phyloP scores from a whole-genome alignment of 495 filamentous ascomycete species.

The Aspergillus leporis region DNA sequence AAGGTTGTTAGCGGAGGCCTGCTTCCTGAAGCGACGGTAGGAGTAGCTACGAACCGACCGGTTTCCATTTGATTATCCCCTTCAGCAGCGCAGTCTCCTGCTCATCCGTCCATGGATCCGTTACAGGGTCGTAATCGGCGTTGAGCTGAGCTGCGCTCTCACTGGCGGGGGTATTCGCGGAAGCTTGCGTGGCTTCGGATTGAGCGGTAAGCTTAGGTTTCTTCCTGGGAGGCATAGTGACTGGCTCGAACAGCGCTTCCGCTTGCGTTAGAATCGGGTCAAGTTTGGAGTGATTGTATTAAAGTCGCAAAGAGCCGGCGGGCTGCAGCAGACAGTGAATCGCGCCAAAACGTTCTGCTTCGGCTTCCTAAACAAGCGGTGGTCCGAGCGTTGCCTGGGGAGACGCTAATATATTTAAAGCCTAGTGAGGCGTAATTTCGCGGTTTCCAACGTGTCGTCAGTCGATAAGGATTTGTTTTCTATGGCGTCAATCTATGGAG shows the following conservation, averaged over 20 bases:
- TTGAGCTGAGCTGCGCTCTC: slow-evolving; percentile 34
- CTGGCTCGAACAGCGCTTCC: neutral
- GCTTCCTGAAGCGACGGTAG: neutral
- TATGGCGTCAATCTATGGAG: neutral
- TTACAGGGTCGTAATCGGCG: slow-evolving; percentile 47
- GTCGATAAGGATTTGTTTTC: slow-evolving; percentile 17
- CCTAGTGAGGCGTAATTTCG: slow-evolving; percentile 24
- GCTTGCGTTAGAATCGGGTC: neutral
- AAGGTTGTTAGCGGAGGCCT: slow-evolving; percentile 8
- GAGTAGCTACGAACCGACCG: slow-evolving; percentile 65
- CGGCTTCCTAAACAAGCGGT: slow-evolving; percentile 28
- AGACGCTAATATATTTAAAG: slow-evolving; percentile 13
- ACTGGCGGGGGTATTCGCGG: slow-evolving; percentile 36
- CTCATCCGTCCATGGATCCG: slow-evolving; percentile 91
- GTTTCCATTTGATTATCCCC: slow-evolving; percentile 87
- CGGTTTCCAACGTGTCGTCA: slow-evolving; percentile 26
- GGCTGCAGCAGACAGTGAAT: neutral
- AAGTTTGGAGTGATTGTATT: neutral
- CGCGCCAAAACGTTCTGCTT: slow-evolving; percentile 9
- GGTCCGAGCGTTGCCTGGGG: slow-evolving; percentile 31
- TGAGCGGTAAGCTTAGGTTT: slow-evolving; percentile 47
- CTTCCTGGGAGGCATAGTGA: slow-evolving; percentile 74
- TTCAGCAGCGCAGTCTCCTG: slow-evolving; percentile 92
- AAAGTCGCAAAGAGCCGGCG: neutral
- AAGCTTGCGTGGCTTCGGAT: slow-evolving; percentile 40